Base-by-base conservation (phyloP, 1,284 basidiomycete species). In the Fomitopsis betulina region DNA sequence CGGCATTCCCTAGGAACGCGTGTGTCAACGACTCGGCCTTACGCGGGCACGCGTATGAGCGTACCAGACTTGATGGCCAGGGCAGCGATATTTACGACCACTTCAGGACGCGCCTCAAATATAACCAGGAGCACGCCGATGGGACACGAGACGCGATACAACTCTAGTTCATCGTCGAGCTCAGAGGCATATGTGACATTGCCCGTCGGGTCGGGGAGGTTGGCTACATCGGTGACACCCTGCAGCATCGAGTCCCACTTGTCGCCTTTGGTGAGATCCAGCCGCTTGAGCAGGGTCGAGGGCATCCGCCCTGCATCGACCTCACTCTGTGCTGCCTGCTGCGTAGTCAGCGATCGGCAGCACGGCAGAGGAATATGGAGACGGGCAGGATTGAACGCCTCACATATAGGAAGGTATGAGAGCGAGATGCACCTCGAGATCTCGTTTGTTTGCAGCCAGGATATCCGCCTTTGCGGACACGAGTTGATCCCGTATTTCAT, bases 71-170 rank as follows among this genome's bases (percentile, higher is more conserved):
- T 99, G 74, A 99, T 94, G 2, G 97, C 96, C 64, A 99, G 78
- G 0, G 93, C 84, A 6, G 97, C 94, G 66, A 99, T 98, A 72
- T 99, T 99, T 45, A 99, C 91, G 32, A 99, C 94, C 5, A 99
- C 97, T 72, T 99, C 97, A 1, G 97, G 97, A 37, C 97, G 82
- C 3, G 96, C 93, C 75, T 99, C 97, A 65, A 99, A 99, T 63
- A 99, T 98, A 63, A 98, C 94, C 52, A 99, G 81, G 27, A 99
- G 79, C 0, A 98, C 96, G 19, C 97, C 97, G 62, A 99, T 97
- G 0, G 97, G 96, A 72, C 96, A 99, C 0, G 96, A 94, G 1
- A 99, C 89, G 39, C 94, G 85, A 75, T 97, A 96, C 13, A 99
- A 81, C 67, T 98, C 92, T 15, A 99, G 78, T 0, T 79, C 82